A percentile compares a stretch with the other conserved stretches of the same genome.
Evolutionary conservation across 2,329 filamentous ascomycete species (phyloP).

Genomic region (Elsinoe fawcettii): DNA sequence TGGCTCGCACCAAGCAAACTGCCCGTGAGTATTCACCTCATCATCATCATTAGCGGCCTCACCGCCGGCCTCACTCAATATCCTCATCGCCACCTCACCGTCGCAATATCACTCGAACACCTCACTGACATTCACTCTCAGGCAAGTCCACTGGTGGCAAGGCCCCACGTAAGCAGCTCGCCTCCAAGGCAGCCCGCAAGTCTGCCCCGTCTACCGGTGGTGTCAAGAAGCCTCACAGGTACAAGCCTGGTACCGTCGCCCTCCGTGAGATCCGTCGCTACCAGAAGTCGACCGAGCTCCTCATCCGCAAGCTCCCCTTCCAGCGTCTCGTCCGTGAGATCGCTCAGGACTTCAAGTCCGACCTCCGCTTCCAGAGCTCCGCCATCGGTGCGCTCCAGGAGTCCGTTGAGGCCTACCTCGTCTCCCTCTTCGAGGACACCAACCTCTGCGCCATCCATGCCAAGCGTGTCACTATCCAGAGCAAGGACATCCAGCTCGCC

Average conservation of each 20-base stretch:
- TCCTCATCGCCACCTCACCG: slow-evolving; percentile 15
- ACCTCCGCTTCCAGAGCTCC: slow-evolving; percentile 91
- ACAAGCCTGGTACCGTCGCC: slow-evolving; percentile 62
- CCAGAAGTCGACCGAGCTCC: slow-evolving; percentile 80
- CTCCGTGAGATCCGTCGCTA: slow-evolving; percentile 86
- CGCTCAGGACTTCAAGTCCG: slow-evolving; percentile 55
- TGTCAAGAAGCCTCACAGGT: slow-evolving; percentile 51
- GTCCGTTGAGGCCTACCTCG: slow-evolving; percentile 89
- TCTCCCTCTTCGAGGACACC: slow-evolving; percentile 92
- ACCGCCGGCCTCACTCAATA: slow-evolving; percentile 19
- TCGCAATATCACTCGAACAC: slow-evolving; percentile 16
- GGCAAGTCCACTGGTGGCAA: slow-evolving; percentile 70
- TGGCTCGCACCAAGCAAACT: slow-evolving; percentile 51
- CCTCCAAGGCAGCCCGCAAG: slow-evolving; percentile 98
- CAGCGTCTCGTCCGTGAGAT: slow-evolving; percentile 73
- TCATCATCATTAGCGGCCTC: slow-evolving; percentile 19
- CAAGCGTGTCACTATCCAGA: slow-evolving; percentile 29
- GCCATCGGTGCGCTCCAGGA: slow-evolving; percentile 91
- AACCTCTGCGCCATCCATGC: slow-evolving; percentile 93
- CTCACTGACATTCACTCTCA: slow-evolving; percentile 35
- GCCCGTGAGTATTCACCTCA: slow-evolving; percentile 41
- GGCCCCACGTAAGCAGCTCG: slow-evolving; percentile 86
- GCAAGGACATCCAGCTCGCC: slow-evolving; percentile 94
- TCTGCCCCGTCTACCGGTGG: slow-evolving; percentile 86
- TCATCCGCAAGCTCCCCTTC: slow-evolving; percentile 75